Evolutionary conservation across 2,329 filamentous ascomycete species (phyloP), one percentile per base, ranked within the genome.

Genomic region (Diaporthe nobilis): DNA sequence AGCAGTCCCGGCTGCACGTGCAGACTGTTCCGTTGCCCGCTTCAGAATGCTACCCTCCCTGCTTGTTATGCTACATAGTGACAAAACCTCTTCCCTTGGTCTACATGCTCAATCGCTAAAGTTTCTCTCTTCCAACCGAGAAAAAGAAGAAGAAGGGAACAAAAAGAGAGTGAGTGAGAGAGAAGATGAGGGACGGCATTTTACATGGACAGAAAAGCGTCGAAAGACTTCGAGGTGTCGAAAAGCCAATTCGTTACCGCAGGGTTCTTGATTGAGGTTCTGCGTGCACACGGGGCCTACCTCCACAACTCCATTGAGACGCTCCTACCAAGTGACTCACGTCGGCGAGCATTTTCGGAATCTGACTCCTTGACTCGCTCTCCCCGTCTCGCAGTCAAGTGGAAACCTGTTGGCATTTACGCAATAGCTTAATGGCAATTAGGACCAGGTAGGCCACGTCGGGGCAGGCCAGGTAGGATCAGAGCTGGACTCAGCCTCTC

Each of bases 291-390:
- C 39, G 31, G 31, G 17, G 25, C 17, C 28, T 20, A 34, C 17
- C 49, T 63, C 34, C 49, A 72, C 44, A 22, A 10, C 22, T 13
- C 15, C 22, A 15, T 22, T n/a, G 28, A n/a, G 39, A 28, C 58
- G 60, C 37, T 42, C n/a, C 34, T 42, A 31, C 58, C 42, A 53
- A 20, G 71, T 73, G 71, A 73, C 58, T 73, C 71, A 73, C 44
- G 47, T 42, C 71, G 71, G 58, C 71, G 71, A 72, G 31, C 71
- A 70, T 53, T 9, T 44, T 49, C 20, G 37, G 20, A 28, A 31
- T 8, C 31, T 63, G 60, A 61, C 71, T 61, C 57, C 58, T n/a
- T 1, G 34, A 20, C 57, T 63, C 44, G 31, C 5, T 53, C 28
- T 47, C 4, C 4, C n/a, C 28, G 17, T 37, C 47, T 63, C 42